phyloP scores from a whole-genome alignment of 768 basidiomycete genomes.

The Rhodotorula babjevae region DNA sequence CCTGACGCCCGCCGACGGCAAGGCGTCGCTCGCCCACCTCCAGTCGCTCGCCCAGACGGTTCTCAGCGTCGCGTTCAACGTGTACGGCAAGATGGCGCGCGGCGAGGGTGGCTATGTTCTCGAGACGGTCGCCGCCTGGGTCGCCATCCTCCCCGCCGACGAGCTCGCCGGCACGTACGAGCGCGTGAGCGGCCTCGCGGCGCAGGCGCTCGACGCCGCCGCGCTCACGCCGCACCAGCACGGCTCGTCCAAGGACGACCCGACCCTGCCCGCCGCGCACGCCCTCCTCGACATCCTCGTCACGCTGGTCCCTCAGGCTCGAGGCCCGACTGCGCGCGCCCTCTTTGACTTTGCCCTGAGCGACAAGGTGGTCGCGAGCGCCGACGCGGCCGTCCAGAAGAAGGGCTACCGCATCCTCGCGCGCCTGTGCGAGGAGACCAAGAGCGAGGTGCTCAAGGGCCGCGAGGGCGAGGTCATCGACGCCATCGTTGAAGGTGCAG shows the following conservation, averaged over 20 bases:
- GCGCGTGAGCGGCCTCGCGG: conserved; percentile 70
- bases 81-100: conserved; percentile 74
- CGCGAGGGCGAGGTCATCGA: conserved; percentile 59
- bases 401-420: conserved; percentile 85
- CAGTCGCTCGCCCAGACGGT: conserved; percentile 79
- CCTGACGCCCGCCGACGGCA: conserved; percentile 60
- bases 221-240: conserved; percentile 33
- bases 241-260: conserved; percentile 34
- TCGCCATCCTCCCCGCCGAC: conserved; percentile 61
- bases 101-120: conserved; percentile 69
- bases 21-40: conserved; percentile 65
- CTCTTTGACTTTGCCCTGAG: conserved; percentile 49
- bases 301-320: conserved; percentile 52
- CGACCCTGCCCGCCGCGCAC: conserved; percentile 52
- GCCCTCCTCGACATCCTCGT: conserved; percentile 72
- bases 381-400: conserved; percentile 89
- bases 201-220: conserved; percentile 55
- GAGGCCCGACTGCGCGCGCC: conserved; percentile 3
- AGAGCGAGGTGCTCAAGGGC: conserved; percentile 50
- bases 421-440: conserved; percentile 59
- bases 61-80: conserved; percentile 91
- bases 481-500: conserved; percentile 61
- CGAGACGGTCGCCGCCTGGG: conserved; percentile 83
- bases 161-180: conserved; percentile 74
- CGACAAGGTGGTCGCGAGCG: conserved; percentile 62